Evolutionary conservation across 2,329 filamentous ascomycete genomes (phyloP), one percentile per base, ranked within the genome.

Genomic region (Xylaria sp.): DNA sequence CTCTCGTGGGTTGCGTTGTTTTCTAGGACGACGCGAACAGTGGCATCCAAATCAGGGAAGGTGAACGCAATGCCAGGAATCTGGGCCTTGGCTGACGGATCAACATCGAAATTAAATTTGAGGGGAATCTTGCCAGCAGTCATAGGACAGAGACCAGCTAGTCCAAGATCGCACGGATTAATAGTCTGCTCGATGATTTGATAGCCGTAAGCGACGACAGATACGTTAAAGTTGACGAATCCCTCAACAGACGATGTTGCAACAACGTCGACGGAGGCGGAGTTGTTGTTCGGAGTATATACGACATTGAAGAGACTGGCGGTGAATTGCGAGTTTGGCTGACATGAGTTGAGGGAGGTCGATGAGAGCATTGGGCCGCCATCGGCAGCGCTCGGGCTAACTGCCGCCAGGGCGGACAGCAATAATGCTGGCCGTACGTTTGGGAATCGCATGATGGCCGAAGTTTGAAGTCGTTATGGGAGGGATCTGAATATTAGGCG

Each of bases 101-200:
- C 74, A 23, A 85, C 82, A 51, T 94, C 81, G 44, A 92, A 80
- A 77, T 92, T 92, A 77, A 91, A 92, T 59, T 88, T 86, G 77
- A 97, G 87, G 65, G 91, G 88, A 78, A 97, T 91, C 76, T 92
- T 91, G 73, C 94, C 94, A 9, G 93, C 89, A 72, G 89, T 92
- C 94, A 98, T 97, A 67, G 94, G 94, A 81, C 95, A 98, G 76
- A 98, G 87, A 80, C 94, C 93, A 69, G 85, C 81, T 70, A 97
- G 85, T 72, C 88, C 85, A 66, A 85, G 83, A 34, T 87, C 82
- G 84, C 95, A 98, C 55, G 95, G 95, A 78, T 97, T 85, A 74
- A 98, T 80, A 4, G 83, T 88, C 73, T 88, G 82, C 71, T 86
- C 87, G 74, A 95, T 82, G 73, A 93, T 89, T 44, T 88, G 84